Evolutionary conservation across 2,329 filamentous ascomycete species (phyloP).

Genomic region (Orbilia ellipsospora): DNA sequence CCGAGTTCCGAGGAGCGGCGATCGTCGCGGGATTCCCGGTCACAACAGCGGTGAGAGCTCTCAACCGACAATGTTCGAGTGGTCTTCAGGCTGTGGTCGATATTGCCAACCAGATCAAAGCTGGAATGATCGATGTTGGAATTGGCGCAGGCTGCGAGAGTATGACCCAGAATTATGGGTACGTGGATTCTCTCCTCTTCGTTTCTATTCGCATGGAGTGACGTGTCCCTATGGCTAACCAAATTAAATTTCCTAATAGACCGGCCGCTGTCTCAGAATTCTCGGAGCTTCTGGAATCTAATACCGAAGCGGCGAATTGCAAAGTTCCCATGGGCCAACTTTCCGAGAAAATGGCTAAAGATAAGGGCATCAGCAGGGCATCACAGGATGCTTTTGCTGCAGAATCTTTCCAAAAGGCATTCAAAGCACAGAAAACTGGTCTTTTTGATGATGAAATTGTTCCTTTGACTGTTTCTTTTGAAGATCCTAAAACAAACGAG

Average conservation of each 20-base stretch:
- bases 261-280: constrained; percentile 91
- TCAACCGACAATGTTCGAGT: constrained; percentile 95
- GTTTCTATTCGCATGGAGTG: too few species aligned
- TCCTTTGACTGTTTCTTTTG: constrained; percentile 85
- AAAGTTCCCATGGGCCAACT: constrained; percentile 96
- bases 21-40: constrained; percentile 92
- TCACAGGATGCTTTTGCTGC: constrained; percentile 94
- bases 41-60: constrained; percentile 80
- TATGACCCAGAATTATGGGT: constrained; percentile 94
- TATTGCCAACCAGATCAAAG: constrained; percentile 89
- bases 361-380: constrained; percentile 76
- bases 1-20: constrained; percentile 93
- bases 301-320: constrained; percentile 89
- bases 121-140: constrained; percentile 94
- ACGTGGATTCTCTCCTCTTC: constrained; percentile 60
- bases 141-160: constrained; percentile 95
- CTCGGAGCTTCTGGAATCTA: constrained; percentile 83
- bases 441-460: constrained; percentile 92
- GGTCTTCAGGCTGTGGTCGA: constrained; percentile 93
- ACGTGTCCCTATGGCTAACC: too few species aligned
- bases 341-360: constrained; percentile 94
- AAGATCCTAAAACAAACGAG: constrained; percentile 90
- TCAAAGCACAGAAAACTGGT: constrained; percentile 84
- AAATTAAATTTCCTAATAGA: constrained; percentile 63
- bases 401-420: constrained; percentile 89